Evolutionary conservation across 2,329 filamentous ascomycete species (phyloP).

Genomic region (Aspergillus sp.): DNA sequence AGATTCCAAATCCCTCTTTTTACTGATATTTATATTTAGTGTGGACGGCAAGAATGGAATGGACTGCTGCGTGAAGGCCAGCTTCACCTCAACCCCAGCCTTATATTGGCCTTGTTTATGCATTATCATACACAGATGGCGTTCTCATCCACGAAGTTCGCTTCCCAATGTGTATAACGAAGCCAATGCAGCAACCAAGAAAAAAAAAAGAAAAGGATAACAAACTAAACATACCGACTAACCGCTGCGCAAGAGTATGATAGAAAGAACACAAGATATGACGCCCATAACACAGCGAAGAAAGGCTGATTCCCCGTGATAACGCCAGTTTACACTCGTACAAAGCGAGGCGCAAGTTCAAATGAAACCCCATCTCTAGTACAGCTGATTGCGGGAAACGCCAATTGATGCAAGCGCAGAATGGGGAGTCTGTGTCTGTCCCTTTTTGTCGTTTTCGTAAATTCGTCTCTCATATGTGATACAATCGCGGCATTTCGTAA

Average conservation of each 20-base stretch:
- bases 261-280: neutral
- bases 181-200: conserved; percentile 9
- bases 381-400: conserved; percentile 20
- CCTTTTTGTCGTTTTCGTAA: conserved; percentile 17
- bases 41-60: neutral
- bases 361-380: conserved; percentile 13
- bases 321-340: conserved; percentile 9
- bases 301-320: neutral
- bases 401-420: conserved; percentile 25
- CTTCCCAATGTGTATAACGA: conserved; percentile 7
- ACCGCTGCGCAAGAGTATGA: neutral
- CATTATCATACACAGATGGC: neutral
- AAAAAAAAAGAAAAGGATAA: neutral
- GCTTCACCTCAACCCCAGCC: neutral
- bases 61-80: conserved; percentile 1
- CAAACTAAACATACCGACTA: neutral
- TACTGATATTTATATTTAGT: neutral
- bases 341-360: conserved; percentile 10
- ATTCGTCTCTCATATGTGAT: conserved; percentile 30
- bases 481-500: conserved; percentile 13
- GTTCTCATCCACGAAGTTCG: neutral
- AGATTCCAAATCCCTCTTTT: neutral
- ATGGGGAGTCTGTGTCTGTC: conserved; percentile 2
- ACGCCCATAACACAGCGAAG: neutral
- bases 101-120: neutral